Conservation (phyloP, 176 grass and related monocot genomes). For the Metroxylon sagu region DNA sequence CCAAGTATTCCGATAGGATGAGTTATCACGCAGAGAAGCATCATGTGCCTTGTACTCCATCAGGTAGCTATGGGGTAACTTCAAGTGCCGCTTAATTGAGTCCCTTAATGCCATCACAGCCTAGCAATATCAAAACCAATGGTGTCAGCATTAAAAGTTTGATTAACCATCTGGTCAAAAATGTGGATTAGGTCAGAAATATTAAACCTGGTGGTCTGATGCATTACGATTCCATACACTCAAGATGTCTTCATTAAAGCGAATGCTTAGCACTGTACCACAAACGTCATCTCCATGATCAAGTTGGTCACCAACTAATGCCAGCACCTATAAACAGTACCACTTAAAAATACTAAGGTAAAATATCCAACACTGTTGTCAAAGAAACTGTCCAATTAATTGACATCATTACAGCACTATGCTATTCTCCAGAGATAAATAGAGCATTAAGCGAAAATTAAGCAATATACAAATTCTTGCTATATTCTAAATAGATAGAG, state of each 20-base stretch:
- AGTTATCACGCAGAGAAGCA: constrained; percentile 79
- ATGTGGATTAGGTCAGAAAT: neutral
- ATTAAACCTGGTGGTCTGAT: constrained; percentile 71
- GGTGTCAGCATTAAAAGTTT: neutral
- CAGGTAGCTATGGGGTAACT: constrained; percentile 78
- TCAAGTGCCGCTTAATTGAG: constrained; percentile 94
- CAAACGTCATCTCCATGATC: constrained; percentile 87
- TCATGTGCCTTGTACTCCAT: constrained; percentile 99
- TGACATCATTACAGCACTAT: no score
- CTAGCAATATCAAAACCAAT: constrained; percentile 23
- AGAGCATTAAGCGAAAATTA: no score
- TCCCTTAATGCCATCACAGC: constrained; percentile 85
- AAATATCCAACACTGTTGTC: no score
- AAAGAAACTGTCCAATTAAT: no score
- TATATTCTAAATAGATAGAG: no score
- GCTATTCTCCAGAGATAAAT: no score
- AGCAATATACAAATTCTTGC: no score
- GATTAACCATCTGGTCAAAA: neutral
- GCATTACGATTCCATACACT: constrained; percentile 97
- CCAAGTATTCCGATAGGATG: constrained; percentile 95
- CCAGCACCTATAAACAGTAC: constrained; percentile 54
- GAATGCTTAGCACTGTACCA: constrained; percentile 80
- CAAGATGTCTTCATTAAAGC: constrained; percentile 88
- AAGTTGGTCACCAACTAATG: constrained; percentile 91
- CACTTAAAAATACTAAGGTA: no score